Percentiles rank a stretch among this genome's conserved stretches.
Conservation (phyloP, 1,284 basidiomycete species). For the Ustilago shanxiensis region DNA sequence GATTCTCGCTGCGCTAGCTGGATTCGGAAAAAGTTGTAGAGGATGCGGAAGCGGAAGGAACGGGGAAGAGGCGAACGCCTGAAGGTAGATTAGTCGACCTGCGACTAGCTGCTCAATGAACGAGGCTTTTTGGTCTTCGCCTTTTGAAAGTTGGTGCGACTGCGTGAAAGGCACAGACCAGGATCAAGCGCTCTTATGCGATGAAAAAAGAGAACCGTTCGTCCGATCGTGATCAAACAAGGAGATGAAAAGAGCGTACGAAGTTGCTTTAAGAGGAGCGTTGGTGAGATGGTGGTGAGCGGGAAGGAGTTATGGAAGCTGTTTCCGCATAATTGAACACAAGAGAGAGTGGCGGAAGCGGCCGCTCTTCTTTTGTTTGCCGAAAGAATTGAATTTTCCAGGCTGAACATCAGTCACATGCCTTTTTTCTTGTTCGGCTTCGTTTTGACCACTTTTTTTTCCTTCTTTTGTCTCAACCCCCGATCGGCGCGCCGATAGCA, state of each 20-base stretch:
- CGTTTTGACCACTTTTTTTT: background rate
- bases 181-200: background rate
- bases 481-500: too few species aligned
- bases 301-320: background rate
- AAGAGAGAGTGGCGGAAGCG: background rate
- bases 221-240: slow-evolving; percentile 4
- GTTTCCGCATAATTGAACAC: background rate
- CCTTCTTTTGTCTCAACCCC: background rate
- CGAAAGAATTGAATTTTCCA: background rate
- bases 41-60: background rate
- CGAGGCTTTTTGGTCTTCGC: slow-evolving; percentile 1
- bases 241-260: background rate
- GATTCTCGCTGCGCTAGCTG: background rate
- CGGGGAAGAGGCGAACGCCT: background rate
- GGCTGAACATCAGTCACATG: background rate
- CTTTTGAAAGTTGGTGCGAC: background rate
- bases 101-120: slow-evolving; percentile 9
- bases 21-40: background rate
- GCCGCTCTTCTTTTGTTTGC: background rate
- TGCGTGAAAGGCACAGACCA: background rate
- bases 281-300: background rate
- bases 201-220: background rate
- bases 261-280: background rate
- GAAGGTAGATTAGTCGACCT: background rate
- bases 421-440: background rate